Evolutionary conservation across 495 filamentous ascomycete species (phyloP), one percentile per base, ranked within the genome.

Genomic region (Stereocaulon alpinum): DNA sequence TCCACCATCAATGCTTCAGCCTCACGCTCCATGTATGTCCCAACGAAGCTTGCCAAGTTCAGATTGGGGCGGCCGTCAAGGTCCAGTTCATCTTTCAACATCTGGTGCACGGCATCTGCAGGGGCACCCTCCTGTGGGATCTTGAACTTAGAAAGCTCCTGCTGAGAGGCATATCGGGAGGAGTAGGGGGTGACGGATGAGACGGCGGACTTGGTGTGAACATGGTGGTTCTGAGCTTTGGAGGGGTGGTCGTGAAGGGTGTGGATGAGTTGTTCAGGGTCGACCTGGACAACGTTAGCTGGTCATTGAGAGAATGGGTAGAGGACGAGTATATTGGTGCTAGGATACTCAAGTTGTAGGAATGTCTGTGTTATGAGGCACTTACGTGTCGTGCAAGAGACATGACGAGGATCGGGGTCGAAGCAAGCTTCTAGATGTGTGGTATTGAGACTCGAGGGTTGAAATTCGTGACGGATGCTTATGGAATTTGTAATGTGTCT

Each of bases 71-170:
- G 74, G 34, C 86, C 86, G 66, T 89, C 86, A 0, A 89, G 76
- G 67, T 88, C 86, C 0, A 89, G 68, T 64, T 89, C 86, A 67
- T 89, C 86, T 53, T 82, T 83, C 56, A 89, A 76, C 67, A 89
- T 74, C 60, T 87, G 82, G 58, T 85, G 80, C 1, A 85, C 83
- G 0, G 78, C 77, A 59, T 86, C 83, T 14, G 81, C 77, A 0
- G 82, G 80, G 1, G 82, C 78, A 18, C 86, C 85, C 43, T 83
- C 65, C 17, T 78, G 63, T 0, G 85, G 84, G 29, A 89, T 80
- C 47, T 70, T 70, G 71, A 81, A 89, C 63, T 88, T 89, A 41
- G 84, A 78, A n/a, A 88, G 81, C 47, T 84, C 80, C 29, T 73
- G 70, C 58, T 77, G 69, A 63, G 76, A 79, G 29, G 81, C 75